These are phyloP conservation scores for Trypanosoma conorhini DNA, from an alignment of 208 protist species.

Conservation along the genomic window DNA sequence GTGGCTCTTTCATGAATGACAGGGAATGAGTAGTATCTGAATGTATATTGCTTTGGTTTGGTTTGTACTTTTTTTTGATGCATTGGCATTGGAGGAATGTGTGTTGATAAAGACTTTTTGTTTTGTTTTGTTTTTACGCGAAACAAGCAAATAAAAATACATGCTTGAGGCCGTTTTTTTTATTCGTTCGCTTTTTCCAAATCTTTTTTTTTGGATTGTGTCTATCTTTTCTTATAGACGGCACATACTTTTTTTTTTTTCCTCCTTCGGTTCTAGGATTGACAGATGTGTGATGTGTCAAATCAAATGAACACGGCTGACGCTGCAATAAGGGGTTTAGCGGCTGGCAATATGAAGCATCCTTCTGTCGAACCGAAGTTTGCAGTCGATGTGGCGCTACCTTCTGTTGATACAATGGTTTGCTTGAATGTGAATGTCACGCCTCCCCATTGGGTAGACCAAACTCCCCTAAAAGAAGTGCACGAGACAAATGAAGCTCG, in stretches of 20 bases:
- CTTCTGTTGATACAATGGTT: neutral
- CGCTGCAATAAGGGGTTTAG: neutral
- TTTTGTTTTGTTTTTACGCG: neutral
- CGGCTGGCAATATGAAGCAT: neutral
- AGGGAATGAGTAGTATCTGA: neutral
- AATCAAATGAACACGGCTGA: constrained; percentile 11
- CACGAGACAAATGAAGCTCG: neutral
- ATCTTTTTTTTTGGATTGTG: constrained; percentile 1
- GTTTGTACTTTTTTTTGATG: neutral
- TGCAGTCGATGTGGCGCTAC: neutral
- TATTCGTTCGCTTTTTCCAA: constrained; percentile 3
- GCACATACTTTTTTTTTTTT: constrained; percentile 2
- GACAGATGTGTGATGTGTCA: neutral
- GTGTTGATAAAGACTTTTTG: neutral
- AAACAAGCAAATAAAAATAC: neutral
- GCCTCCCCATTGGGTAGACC: neutral
- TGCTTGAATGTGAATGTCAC: constrained; percentile 1
- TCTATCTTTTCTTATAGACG: neutral
- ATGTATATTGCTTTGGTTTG: neutral
- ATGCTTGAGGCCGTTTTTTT: neutral
- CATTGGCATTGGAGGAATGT: neutral
- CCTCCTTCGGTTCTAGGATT: neutral
- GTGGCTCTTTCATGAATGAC: constrained; percentile 30
- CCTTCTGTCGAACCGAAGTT: neutral
- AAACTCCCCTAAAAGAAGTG: neutral